Base-by-base conservation (phyloP, 495 filamentous ascomycete species). In the Extremus antarcticus region DNA sequence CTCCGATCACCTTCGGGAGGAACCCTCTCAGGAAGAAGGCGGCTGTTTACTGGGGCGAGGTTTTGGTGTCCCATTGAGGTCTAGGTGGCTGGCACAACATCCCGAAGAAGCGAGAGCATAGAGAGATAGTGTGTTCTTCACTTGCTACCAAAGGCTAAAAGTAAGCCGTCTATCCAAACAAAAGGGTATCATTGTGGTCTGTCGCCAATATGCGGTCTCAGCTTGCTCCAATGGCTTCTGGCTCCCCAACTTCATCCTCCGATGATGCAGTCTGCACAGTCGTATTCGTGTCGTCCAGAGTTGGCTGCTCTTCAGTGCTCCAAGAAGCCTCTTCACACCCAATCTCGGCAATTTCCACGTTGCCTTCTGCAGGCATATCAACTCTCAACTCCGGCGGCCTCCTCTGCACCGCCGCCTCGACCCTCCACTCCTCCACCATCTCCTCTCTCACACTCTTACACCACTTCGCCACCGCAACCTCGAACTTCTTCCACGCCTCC, bases 391-490 rank as follows among this genome's bases (percentile, higher is more conserved):
- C 32, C 25, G 59, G 59, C 32, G 51, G 47, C 49, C 23, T 21
- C 20, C 47, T 57, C 46, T 49, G 45, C 47, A 40, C 38, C 1
- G 8, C 32, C 50, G 57, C 64, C 51, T 68, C 62, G 53, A 71
- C 70, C 56, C 71, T 71, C 79, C 78, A 83, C 63, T 85, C 80
- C 39, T 70, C 69, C 21, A 74, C 73, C 54, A 96, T 77, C 70
- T 95, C 88, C 68, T 85, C 79, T 16, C 90, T 75, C 1, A 92
- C 87, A 40, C 74, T 78, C 51, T 70, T 74, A 66, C 85, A 86
- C 90, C 90, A 96, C 59, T 81, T 71, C 64, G 87, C 70, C 25
- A 96, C 71, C 19, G 88, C 88, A 21, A 76, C 74, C 60, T 96
- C 89, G 61, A 96, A 90, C 39, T 83, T 77, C 54, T 73, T 73